These are phyloP conservation scores for Tulasnella sp. DNA, from an alignment of 768 basidiomycete genomes.

Conservation along the genomic window DNA sequence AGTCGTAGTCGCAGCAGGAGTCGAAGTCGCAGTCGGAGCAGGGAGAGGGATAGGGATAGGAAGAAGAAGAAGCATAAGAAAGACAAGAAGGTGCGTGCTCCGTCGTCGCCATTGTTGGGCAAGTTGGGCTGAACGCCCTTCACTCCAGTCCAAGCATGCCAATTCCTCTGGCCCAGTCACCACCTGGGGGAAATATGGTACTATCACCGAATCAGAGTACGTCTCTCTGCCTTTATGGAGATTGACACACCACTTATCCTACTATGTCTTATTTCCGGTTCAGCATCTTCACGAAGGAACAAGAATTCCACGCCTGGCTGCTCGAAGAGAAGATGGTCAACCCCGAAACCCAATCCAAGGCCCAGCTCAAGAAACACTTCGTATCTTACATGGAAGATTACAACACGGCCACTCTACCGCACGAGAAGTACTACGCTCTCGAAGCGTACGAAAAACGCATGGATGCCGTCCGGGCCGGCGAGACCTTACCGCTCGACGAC, in stretches of 20 bases:
- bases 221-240: conserved; percentile 34
- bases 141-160: conserved; percentile 39
- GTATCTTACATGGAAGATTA: conserved; percentile 62
- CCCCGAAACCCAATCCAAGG: conserved; percentile 81
- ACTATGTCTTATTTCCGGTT: neutral
- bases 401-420: conserved; percentile 89
- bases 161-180: conserved; percentile 54
- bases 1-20: conserved; percentile 31
- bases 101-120: conserved; percentile 3
- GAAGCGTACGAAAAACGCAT: conserved; percentile 78
- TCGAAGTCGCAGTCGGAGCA: conserved; percentile 30
- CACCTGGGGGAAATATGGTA: conserved; percentile 83
- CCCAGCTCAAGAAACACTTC: conserved; percentile 83
- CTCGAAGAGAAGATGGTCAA: conserved; percentile 90
- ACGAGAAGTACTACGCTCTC: conserved; percentile 90
- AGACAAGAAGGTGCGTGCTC: conserved; percentile 55
- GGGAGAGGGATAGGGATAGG: conserved; percentile 35
- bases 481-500: conserved; percentile 65
- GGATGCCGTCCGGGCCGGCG: conserved; percentile 78
- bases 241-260: conserved; percentile 5
- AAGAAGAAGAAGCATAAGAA: conserved; percentile 63
- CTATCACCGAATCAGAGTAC: conserved; percentile 81
- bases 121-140: neutral
- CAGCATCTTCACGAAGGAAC: conserved; percentile 75
- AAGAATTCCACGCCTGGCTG: conserved; percentile 87